Evolutionary conservation across 225 moss, liverwort and hornwort genomes (phyloP).

Genomic region (Bryum argenteum): DNA sequence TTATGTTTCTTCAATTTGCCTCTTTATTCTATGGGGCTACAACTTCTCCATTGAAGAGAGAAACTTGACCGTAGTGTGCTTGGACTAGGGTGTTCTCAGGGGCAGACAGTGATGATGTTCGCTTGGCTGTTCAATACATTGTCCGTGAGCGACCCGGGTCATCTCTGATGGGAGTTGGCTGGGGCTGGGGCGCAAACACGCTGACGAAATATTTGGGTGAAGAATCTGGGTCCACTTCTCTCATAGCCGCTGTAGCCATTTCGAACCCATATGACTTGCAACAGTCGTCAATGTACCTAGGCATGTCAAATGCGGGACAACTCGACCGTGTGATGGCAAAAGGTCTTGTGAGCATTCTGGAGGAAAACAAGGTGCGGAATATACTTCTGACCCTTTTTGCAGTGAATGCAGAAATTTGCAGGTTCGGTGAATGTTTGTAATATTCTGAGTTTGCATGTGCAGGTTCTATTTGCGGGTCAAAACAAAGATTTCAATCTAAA

Average conservation of each 20-base stretch:
- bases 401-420: neutral
- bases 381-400: neutral
- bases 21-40: neutral
- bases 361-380: slow-evolving; percentile 67
- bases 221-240: slow-evolving; percentile 56
- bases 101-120: slow-evolving; percentile 96
- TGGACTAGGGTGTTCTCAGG: slow-evolving; percentile 95
- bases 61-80: slow-evolving; percentile 45
- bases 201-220: slow-evolving; percentile 88
- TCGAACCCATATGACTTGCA: slow-evolving; percentile 79
- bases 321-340: slow-evolving; percentile 55
- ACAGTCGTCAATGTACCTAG: slow-evolving; percentile 40
- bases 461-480: slow-evolving; percentile 83
- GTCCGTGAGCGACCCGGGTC: slow-evolving; percentile 58
- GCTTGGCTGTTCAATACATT: slow-evolving; percentile 66
- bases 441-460: slow-evolving; percentile 33
- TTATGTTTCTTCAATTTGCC: neutral
- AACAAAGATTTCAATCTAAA: slow-evolving; percentile 63
- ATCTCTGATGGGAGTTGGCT: slow-evolving; percentile 75
- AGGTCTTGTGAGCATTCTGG: slow-evolving; percentile 70
- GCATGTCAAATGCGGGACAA: slow-evolving; percentile 51
- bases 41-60: slow-evolving; percentile 20
- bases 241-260: slow-evolving; percentile 84
- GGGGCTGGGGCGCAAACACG: slow-evolving; percentile 91
- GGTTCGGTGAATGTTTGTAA: slow-evolving; percentile 14